A percentile compares a stretch with the other conserved stretches of the same genome.
Conservation (phyloP, 495 filamentous ascomycete species). For the Neurospora sublineolata region DNA sequence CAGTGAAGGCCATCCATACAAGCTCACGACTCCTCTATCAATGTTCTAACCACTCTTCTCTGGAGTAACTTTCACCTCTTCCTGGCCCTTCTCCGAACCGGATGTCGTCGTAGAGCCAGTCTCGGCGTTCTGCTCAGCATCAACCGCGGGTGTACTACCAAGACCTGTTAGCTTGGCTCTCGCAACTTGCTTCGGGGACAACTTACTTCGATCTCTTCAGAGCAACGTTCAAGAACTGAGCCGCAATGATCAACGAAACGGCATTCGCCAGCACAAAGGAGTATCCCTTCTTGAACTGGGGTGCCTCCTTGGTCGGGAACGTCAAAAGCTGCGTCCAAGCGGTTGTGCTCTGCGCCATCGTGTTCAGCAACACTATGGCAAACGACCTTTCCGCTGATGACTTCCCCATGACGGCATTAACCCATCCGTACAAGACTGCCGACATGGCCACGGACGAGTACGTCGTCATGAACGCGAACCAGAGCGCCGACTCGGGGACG, state of each 20-base stretch:
- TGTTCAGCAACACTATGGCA: constrained; percentile 19
- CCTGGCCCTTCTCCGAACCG: background rate
- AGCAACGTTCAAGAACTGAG: constrained; percentile 24
- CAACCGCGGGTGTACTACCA: background rate
- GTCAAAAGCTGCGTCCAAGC: constrained; percentile 32
- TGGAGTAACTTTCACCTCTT: background rate
- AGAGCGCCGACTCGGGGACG: constrained; percentile 34
- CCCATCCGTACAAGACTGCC: constrained; percentile 25
- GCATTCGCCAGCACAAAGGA: constrained; percentile 37
- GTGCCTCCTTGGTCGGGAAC: constrained; percentile 21
- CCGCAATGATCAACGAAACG: constrained; percentile 29
- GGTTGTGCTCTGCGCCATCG: constrained; percentile 22
- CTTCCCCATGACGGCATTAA: constrained; percentile 18
- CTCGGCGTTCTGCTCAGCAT: background rate
- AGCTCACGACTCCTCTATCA: rapidly evolving
- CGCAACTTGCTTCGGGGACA: background rate
- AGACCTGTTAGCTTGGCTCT: background rate
- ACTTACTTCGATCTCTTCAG: constrained; percentile 19
- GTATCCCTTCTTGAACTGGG: constrained; percentile 38
- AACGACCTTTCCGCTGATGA: constrained; percentile 22
- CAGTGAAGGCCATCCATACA: background rate
- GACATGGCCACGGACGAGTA: constrained; percentile 22
- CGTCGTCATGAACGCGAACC: constrained; percentile 34
- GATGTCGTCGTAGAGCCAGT: background rate
- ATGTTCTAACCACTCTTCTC: background rate